Conservation (phyloP, 208 protist genomes). For the Trypanosoma vivax region DNA sequence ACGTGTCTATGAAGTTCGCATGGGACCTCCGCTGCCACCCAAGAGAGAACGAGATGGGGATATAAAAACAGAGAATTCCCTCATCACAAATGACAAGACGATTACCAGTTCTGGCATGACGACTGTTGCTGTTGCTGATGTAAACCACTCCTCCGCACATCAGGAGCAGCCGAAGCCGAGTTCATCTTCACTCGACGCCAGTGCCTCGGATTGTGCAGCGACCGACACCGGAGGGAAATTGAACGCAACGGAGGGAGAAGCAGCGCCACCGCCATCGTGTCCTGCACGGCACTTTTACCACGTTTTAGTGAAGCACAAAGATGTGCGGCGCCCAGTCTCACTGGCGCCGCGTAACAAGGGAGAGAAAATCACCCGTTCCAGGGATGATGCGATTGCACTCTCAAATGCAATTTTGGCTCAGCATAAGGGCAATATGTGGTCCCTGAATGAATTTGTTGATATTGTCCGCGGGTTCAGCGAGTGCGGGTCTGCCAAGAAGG, state of each 20-base stretch:
- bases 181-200: too few relatives aligned
- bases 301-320: constrained; percentile 86
- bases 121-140: constrained; percentile 2
- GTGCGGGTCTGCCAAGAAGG: constrained; percentile 39
- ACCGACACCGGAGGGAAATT: background rate
- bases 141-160: too few relatives aligned
- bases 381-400: constrained; percentile 58
- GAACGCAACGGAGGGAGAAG: background rate
- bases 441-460: constrained; percentile 55
- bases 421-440: constrained; percentile 39
- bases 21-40: constrained; percentile 28
- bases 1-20: constrained; percentile 63
- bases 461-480: constrained; percentile 69
- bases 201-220: too few relatives aligned
- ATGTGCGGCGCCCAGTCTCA: constrained; percentile 63
- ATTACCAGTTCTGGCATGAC: background rate
- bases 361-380: constrained; percentile 73
- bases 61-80: constrained; percentile 4
- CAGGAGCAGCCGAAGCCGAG: too few relatives aligned
- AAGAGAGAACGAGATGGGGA: constrained; percentile 40
- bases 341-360: constrained; percentile 52
- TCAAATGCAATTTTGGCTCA: constrained; percentile 40
- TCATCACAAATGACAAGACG: background rate
- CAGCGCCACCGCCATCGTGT: background rate
- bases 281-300: constrained; percentile 60